Base-by-base conservation (phyloP, 1,284 basidiomycete genomes). In the Lignosus rhinocerotis region DNA sequence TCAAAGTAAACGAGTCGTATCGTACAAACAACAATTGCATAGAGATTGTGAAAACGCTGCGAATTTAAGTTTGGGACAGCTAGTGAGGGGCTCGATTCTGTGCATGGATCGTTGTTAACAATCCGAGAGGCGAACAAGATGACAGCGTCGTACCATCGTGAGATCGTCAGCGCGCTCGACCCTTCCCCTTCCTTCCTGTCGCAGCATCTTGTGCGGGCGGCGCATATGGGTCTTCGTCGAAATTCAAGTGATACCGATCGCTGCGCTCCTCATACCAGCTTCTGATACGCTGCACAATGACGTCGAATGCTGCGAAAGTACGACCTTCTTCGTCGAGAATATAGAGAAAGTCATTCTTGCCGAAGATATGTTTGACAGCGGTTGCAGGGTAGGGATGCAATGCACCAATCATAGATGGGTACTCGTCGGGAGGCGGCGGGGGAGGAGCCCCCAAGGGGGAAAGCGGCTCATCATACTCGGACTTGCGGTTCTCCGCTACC, bases 241-340 rank as follows among this genome's bases (percentile, higher is more conserved):
- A 52, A 14, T 21, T 21, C 17, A 52, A 17, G 31, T 34, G 21
- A 19, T 52, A 43, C 11, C 44, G 31, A n/a, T 42, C 38, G 30
- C 17, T 14, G 12, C 41, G 41, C 30, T 31, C 38, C 12, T 12
- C 19, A 31, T 52, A 52, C 51, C 51, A 52, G 4, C 31, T 8
- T 10, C 51, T 14, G 17, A 52, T 52, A 8, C 31, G 41, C 10
- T 52, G n/a, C n/a, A 52, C 51, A 16, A 52, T 52, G 41, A 44
- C 32, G 51, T 52, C 51, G 17, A 52, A 52, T 6, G 51, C 51
- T 21, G 43, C 17, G n/a, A n/a, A 32, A 12, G 51, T 52, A 11
- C 51, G 51, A 12, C 51, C 51, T 10, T 52, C 31, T 17, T 9
- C 16, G 34, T 52, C 42, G 6, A 52, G 51, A n/a, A 52, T 36